phyloP scores from a whole-genome alignment of 2,329 filamentous ascomycete species.

The Sordariomycetes sp. region DNA sequence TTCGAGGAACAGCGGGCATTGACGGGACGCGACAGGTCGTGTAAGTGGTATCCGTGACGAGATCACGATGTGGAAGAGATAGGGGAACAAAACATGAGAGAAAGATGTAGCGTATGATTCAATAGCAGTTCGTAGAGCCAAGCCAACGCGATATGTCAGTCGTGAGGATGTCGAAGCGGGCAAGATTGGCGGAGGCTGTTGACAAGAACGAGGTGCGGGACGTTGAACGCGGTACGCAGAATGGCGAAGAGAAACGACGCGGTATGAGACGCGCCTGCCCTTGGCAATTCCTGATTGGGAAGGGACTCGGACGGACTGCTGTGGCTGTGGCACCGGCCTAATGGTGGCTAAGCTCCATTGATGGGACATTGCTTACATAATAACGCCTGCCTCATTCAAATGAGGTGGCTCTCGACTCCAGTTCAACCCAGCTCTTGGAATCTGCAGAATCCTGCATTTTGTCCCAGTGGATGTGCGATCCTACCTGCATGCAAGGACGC shows the following conservation, averaged over 20 bases:
- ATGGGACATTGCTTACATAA: no score
- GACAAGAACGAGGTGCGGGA: no score
- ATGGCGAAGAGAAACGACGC: constrained; percentile 3
- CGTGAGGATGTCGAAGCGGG: neutral
- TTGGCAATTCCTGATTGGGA: constrained; percentile 1
- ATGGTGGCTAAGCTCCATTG: neutral
- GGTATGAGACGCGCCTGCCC: constrained; percentile 4
- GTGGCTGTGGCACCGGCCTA: neutral
- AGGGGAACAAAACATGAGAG: neutral
- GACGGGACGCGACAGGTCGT: neutral
- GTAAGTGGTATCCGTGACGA: neutral
- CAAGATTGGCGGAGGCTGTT: no score
- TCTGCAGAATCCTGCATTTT: no score
- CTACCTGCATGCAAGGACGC: no score
- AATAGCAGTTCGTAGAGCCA: no score
- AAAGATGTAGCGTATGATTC: neutral
- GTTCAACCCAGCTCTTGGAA: no score
- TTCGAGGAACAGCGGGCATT: neutral
- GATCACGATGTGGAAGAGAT: neutral
- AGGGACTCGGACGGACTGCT: neutral
- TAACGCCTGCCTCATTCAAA: no score
- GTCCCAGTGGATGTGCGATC: no score
- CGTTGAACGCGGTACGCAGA: no score
- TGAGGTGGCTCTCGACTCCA: no score
- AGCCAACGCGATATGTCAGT: no score